Conservation (phyloP, 371 early-diverging fungal species). For the Mortierella sp. region DNA sequence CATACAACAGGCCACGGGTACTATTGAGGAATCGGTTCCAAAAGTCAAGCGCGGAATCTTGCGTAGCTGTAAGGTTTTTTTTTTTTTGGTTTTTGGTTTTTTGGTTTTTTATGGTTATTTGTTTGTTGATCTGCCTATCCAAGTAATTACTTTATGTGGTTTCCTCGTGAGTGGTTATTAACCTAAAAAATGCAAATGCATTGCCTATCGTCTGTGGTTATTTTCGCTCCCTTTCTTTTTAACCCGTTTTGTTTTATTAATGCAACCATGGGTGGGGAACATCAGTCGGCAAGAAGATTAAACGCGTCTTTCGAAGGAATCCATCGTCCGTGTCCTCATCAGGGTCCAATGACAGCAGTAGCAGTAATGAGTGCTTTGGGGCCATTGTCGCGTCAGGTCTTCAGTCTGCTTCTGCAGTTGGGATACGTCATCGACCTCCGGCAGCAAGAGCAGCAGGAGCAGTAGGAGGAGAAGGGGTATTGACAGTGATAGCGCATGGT, state of each 20-base stretch:
- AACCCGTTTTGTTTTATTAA: neutral
- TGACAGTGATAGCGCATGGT: neutral
- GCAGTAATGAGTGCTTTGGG: neutral
- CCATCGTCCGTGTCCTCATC: neutral
- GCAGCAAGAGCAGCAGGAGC: neutral
- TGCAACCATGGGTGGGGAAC: neutral
- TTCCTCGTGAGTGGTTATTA: neutral
- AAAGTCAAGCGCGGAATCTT: no score
- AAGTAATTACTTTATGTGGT: no score
- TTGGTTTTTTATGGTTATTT: neutral
- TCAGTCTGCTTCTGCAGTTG: no score
- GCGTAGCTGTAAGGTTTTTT: neutral
- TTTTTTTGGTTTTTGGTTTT: neutral
- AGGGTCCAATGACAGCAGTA: neutral
- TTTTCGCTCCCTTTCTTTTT: neutral
- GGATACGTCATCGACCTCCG: neutral
- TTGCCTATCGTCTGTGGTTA: neutral
- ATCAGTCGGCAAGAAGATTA: slow-evolving; percentile 7
- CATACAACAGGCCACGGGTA: no score
- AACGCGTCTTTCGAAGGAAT: neutral
- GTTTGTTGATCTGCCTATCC: no score
- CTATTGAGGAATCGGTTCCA: no score
- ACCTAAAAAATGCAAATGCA: no score
- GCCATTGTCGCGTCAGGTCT: no score
- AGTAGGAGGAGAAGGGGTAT: neutral